Evolutionary conservation across 495 filamentous ascomycete species (phyloP).

Genomic region (Xylaria nigripes): DNA sequence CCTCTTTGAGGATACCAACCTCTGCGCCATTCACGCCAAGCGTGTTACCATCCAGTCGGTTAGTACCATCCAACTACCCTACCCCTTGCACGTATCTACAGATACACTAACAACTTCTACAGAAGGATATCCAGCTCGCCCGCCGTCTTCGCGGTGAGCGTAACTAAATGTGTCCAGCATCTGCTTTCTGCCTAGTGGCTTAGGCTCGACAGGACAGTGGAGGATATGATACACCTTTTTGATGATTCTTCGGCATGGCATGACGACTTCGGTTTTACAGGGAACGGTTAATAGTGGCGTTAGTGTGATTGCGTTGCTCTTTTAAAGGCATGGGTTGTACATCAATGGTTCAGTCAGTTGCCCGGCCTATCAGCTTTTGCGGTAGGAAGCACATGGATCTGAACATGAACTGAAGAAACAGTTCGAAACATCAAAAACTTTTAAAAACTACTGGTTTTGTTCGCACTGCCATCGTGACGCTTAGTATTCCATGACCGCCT

Average conservation of each 20-base stretch:
- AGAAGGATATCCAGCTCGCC: slow-evolving; percentile 95
- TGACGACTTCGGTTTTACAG: slow-evolving; percentile 26
- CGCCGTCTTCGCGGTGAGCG: slow-evolving; percentile 96
- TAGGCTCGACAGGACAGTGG: slow-evolving; percentile 8
- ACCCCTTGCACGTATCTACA: not conserved
- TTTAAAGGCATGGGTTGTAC: slow-evolving; percentile 26
- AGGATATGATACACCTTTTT: slow-evolving; percentile 19
- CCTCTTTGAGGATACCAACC: slow-evolving; percentile 99
- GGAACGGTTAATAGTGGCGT: slow-evolving; percentile 35
- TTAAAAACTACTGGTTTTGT: not conserved
- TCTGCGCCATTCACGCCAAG: slow-evolving; percentile 99
- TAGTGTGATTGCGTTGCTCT: slow-evolving; percentile 29
- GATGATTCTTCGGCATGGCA: slow-evolving; percentile 27
- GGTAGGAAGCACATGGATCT: slow-evolving; percentile 19
- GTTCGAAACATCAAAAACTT: not conserved
- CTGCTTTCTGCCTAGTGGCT: slow-evolving; percentile 1
- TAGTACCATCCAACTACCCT: slow-evolving; percentile 17
- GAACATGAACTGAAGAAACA: slow-evolving; percentile 9
- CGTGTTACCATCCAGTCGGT: slow-evolving; percentile 85
- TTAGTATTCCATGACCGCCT: too few relatives aligned
- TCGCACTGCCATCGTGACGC: not conserved
- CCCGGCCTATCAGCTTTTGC: slow-evolving; percentile 5
- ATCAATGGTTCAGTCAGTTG: slow-evolving; percentile 20
- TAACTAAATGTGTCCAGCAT: slow-evolving; percentile 37
- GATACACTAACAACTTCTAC: slow-evolving; percentile 33